Percentiles rank a stretch among this genome's conserved stretches.
Evolutionary conservation across 371 early-diverging fungal species (phyloP).

Genomic region (Quaeritorhiza haematococci): DNA sequence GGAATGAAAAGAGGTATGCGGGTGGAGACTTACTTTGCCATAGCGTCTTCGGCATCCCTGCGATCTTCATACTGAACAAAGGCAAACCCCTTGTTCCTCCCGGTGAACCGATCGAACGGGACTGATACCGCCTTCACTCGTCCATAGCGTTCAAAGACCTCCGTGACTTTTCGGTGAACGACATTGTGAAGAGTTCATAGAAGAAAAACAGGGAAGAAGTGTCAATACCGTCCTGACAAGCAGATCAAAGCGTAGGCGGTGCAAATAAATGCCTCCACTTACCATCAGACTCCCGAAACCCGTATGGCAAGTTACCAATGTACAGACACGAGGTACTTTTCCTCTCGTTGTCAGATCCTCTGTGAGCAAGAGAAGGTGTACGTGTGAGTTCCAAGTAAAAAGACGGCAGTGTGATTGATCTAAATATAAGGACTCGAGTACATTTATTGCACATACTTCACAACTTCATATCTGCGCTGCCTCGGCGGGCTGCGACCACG

Average conservation of each 20-base stretch:
- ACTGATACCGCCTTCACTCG: constrained; percentile 60
- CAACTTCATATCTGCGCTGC: too few relatives aligned
- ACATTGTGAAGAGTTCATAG: background rate
- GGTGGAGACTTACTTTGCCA: constrained; percentile 50
- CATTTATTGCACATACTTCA: too few relatives aligned
- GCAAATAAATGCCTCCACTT: too few relatives aligned
- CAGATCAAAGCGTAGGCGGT: background rate
- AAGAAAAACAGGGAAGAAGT: background rate
- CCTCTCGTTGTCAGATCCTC: constrained; percentile 66
- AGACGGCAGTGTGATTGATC: background rate
- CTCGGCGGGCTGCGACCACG: too few relatives aligned
- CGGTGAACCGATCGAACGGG: constrained; percentile 64
- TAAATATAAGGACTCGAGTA: background rate
- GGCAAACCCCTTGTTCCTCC: constrained; percentile 78
- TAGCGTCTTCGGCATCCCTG: constrained; percentile 71
- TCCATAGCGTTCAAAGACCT: constrained; percentile 73
- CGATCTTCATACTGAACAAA: constrained; percentile 74
- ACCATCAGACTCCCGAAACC: constrained; percentile 63
- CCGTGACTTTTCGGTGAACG: constrained; percentile 32
- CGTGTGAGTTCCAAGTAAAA: background rate
- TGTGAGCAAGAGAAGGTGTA: constrained; percentile 19
- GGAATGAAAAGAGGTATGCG: background rate
- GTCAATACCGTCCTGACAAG: too few relatives aligned
- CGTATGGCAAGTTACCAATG: constrained; percentile 79
- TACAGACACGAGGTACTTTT: constrained; percentile 59